Base-by-base conservation (phyloP, 106 monocot species). In the Xerophyta viscosa region DNA sequence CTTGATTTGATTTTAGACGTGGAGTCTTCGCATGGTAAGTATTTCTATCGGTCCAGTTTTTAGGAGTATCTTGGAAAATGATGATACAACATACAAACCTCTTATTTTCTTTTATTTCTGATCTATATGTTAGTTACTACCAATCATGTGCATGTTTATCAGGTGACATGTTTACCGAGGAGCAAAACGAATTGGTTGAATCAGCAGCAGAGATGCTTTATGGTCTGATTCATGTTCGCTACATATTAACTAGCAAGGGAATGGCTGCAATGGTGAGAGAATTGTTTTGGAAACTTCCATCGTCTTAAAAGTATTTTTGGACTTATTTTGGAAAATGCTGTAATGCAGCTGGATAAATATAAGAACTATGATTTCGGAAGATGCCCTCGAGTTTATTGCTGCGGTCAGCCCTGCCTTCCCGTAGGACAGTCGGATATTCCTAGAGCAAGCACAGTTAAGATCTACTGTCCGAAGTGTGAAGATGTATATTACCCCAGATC, bases 121-220 rank as follows among this genome's bases (percentile, higher is more conserved):
- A n/a, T n/a, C n/a, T n/a, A n/a, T n/a, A n/a, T n/a, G n/a, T n/a
- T n/a, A n/a, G n/a, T n/a, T n/a, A n/a, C n/a, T n/a, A n/a, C n/a
- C n/a, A n/a, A n/a, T n/a, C n/a, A n/a, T n/a, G n/a, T n/a, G n/a
- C n/a, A n/a, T n/a, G n/a, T n/a, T n/a, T n/a, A n/a, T 25, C 51
- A 82, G 81, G 76, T 52, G 81, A 82, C 65, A 72, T 60, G 67
- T 76, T 82, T 20, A 82, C 81, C 4, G 76, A 76, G 44, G 76
- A 82, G 44, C 81, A 82, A 58, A 76, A 76, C 68, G 81, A 82
- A 60, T 45, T 82, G 64, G 72, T 82, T 54, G 81, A 82, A 46
- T 82, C 81, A 7, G 76, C 81, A 37, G 76, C 76, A 48, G 81
- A 82, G 68, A 82, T 82, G 81, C 57, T 82, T 5, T 82, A 82